Evolutionary conservation across 129 eudicot genomes (phyloP).

Genomic region (sunflower (Helianthus annuus)): DNA sequence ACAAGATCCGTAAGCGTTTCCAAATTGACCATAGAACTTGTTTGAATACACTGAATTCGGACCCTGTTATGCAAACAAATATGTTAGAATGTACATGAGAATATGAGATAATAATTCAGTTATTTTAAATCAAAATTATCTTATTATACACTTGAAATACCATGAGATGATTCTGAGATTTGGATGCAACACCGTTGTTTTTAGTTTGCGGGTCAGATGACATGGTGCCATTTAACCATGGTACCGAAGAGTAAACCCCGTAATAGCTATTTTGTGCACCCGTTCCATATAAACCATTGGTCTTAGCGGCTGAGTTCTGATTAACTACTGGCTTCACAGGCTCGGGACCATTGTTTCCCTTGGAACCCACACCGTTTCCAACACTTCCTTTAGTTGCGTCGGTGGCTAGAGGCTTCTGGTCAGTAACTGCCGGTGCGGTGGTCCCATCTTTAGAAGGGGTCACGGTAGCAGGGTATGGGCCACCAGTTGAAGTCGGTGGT

Average conservation of each 20-base stretch:
- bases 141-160: conserved; percentile 23
- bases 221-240: conserved; percentile 55
- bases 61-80: neutral
- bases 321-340: conserved; percentile 36
- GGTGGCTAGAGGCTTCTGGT: conserved; percentile 34
- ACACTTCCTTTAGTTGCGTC: conserved; percentile 43
- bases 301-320: conserved; percentile 43
- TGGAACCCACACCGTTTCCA: conserved; percentile 39
- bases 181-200: conserved; percentile 40
- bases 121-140: too few relatives aligned
- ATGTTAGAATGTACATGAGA: too few relatives aligned
- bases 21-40: conserved; percentile 50
- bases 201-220: conserved; percentile 44
- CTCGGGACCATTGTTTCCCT: conserved; percentile 43
- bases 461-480: conserved; percentile 27
- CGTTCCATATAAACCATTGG: conserved; percentile 46
- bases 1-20: conserved; percentile 46
- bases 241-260: conserved; percentile 48
- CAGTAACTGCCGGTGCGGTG: conserved; percentile 32
- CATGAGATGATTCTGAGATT: conserved; percentile 53
- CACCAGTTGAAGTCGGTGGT: conserved; percentile 44
- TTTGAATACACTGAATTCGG: conserved; percentile 38
- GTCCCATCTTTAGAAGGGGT: conserved; percentile 48
- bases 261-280: conserved; percentile 46
- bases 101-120: too few relatives aligned